Percentiles rank a stretch among this genome's conserved stretches.
Evolutionary conservation across 2,329 filamentous ascomycete genomes (phyloP).

Genomic region (Apiospora koreana): DNA sequence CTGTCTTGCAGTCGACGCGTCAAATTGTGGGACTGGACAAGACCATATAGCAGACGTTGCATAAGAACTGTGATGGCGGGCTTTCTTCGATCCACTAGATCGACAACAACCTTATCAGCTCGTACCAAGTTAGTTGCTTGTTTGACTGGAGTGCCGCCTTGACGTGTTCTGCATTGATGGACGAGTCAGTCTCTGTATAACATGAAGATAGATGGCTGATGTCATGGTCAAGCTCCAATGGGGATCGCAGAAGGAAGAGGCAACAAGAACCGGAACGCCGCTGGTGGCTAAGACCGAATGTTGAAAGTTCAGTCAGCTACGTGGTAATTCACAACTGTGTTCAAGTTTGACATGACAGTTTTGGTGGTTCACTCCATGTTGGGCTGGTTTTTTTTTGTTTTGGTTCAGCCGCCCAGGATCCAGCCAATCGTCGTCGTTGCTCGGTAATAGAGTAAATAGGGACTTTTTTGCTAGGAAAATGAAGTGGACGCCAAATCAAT

Average conservation of each 20-base stretch:
- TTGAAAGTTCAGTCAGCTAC: not conserved
- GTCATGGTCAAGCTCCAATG: not conserved
- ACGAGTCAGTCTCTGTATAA: not conserved
- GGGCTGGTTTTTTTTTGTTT: not conserved
- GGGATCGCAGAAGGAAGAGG: not conserved
- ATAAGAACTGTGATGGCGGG: not conserved
- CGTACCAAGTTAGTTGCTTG: not conserved
- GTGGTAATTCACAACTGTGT: not conserved
- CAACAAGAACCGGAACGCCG: not conserved
- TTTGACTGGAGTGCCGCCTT: not conserved
- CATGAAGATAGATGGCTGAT: not conserved
- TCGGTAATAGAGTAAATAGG: not conserved
- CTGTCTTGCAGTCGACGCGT: slow-evolving; percentile 2
- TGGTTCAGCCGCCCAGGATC: not conserved
- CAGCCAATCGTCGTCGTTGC: not conserved
- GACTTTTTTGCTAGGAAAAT: not conserved
- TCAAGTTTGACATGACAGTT: not conserved
- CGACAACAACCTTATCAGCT: not conserved
- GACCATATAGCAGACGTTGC: not conserved
- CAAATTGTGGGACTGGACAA: not conserved
- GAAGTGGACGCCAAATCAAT: not conserved
- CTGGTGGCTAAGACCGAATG: not conserved
- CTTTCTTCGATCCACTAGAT: not conserved
- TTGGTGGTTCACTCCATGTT: not conserved
- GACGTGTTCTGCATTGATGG: not conserved